Percentiles rank a stretch among this genome's conserved stretches.
Conservation (phyloP, 106 monocot species). For the Phalaenopsis equestris region DNA sequence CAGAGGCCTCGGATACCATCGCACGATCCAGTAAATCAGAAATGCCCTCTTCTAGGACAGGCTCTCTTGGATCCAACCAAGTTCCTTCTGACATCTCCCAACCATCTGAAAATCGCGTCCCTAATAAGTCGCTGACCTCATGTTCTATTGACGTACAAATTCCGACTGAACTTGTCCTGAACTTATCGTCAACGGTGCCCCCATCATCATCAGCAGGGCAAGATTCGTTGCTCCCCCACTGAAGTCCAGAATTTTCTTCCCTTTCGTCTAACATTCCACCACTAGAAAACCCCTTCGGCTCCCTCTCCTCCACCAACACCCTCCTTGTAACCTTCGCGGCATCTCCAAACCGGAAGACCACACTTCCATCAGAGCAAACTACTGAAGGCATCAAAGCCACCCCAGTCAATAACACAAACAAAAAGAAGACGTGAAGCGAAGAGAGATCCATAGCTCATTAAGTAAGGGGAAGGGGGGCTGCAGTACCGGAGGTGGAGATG, state of each 20-base stretch:
- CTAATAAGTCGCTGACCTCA: background rate
- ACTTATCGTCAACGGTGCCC: background rate
- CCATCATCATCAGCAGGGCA: background rate
- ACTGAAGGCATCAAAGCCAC: constrained; percentile 23
- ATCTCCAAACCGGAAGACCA: constrained; percentile 46
- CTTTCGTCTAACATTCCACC: background rate
- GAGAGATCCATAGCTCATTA: background rate
- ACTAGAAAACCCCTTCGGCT: background rate
- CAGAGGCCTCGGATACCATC: background rate
- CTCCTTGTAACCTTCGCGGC: constrained; percentile 7
- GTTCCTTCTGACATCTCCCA: background rate
- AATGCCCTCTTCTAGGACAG: background rate
- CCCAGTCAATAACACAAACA: constrained; percentile 10
- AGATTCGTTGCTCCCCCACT: background rate
- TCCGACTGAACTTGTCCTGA: background rate
- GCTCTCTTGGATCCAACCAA: background rate
- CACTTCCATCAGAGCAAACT: constrained; percentile 61
- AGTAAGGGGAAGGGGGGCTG: background rate
- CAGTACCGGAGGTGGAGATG: constrained; percentile 27
- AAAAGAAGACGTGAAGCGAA: background rate
- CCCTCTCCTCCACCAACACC: background rate
- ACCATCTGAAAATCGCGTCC: background rate
- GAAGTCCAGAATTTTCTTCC: constrained; percentile 5
- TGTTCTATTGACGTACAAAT: background rate
- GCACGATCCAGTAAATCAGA: background rate